Conservation (phyloP, 306 rosid genomes). For the Malus sieversii region DNA sequence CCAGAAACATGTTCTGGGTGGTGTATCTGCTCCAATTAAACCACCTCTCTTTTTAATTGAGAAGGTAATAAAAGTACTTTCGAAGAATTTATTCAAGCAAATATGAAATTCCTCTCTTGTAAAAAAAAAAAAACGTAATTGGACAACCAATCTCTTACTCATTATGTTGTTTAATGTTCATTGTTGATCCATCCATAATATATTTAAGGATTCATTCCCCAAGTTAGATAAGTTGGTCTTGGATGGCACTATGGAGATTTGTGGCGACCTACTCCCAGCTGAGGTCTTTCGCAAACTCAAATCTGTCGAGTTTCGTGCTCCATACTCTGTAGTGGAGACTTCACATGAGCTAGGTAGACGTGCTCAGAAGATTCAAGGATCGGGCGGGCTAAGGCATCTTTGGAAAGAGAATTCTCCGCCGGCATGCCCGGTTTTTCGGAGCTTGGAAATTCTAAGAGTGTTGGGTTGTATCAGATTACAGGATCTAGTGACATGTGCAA, state of each 20-base stretch:
- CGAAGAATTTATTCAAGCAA: too few species aligned
- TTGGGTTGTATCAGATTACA: background rate
- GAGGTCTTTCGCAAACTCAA: background rate
- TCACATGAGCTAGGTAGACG: too few species aligned
- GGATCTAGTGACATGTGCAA: background rate
- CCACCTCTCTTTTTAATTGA: background rate
- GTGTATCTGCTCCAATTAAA: background rate
- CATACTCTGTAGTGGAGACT: background rate
- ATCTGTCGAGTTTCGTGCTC: background rate
- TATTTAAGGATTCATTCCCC: background rate
- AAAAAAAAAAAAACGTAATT: too few species aligned
- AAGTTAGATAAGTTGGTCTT: background rate
- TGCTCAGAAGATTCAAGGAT: background rate
- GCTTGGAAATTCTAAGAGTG: background rate
- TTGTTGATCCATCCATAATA: background rate
- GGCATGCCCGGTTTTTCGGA: background rate
- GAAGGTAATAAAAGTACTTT: conserved; percentile 1
- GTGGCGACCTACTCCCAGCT: background rate
- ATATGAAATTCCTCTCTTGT: too few species aligned
- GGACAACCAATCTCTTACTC: too few species aligned
- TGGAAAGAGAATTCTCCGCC: background rate
- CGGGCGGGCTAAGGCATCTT: background rate
- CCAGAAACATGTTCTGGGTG: background rate
- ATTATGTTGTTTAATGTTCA: too few species aligned
- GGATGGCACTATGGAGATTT: background rate